Percentiles rank a stretch among this genome's conserved stretches.
phyloP scores from a whole-genome alignment of 768 basidiomycete species.

The Mrakia hoshinonis region DNA sequence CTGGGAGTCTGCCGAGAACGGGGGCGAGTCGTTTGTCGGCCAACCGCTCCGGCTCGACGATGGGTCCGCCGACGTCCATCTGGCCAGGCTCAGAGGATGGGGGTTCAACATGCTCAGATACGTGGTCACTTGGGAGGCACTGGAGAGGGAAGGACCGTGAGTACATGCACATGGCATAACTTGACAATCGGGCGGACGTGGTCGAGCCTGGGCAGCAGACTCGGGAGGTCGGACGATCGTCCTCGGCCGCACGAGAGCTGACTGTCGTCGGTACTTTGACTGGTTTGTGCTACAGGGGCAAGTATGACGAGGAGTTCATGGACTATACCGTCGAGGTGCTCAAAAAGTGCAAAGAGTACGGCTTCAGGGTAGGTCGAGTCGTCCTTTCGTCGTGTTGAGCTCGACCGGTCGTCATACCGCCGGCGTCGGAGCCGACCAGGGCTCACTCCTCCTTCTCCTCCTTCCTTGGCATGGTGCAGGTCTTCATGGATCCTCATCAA shows the following conservation, averaged over 20 bases:
- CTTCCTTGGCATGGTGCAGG: constrained; percentile 6
- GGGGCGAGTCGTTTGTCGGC: constrained; percentile 60
- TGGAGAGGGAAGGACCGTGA: constrained; percentile 93
- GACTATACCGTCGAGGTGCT: constrained; percentile 80
- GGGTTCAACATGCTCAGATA: constrained; percentile 79
- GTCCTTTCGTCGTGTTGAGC: not conserved
- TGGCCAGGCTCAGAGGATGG: constrained; percentile 79
- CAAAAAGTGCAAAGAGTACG: constrained; percentile 83
- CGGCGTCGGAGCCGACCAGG: not conserved
- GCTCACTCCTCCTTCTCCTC: not conserved
- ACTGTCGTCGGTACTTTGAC: not conserved
- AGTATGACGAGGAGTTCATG: constrained; percentile 84
- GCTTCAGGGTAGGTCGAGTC: constrained; percentile 52
- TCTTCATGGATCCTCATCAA: constrained; percentile 94
- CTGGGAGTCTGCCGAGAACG: constrained; percentile 66
- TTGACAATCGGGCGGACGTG: no score
- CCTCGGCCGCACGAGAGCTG: not conserved
- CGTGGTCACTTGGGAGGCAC: constrained; percentile 85
- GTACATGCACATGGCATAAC: constrained; percentile 44
- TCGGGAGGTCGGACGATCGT: no score
- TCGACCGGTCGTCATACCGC: not conserved
- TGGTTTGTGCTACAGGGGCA: constrained; percentile 51
- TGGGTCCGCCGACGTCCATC: constrained; percentile 51
- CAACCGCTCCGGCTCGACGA: constrained; percentile 77
- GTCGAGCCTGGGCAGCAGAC: no score